Evolutionary conservation across 1,284 basidiomycete species (phyloP).

Genomic region (Marasmius sp.): DNA sequence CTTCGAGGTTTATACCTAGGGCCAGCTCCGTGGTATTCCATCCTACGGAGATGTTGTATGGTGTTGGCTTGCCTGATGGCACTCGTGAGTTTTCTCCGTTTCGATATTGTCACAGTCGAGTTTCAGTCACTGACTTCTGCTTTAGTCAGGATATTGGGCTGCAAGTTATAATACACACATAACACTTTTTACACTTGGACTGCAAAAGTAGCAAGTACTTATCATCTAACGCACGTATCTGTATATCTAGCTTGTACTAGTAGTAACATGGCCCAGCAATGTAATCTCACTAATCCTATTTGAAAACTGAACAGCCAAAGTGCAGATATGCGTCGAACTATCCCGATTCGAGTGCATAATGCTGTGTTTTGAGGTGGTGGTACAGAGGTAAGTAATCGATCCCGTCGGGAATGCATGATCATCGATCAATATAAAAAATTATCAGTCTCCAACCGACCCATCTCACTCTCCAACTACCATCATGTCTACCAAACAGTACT

Average conservation of each 20-base stretch:
- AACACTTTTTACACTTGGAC: not conserved
- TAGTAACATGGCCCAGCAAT: no score
- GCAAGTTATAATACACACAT: not conserved
- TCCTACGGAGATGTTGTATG: conserved; percentile 80
- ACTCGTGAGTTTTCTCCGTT: conserved; percentile 47
- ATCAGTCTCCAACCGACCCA: not conserved
- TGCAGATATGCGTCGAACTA: no score
- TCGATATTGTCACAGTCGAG: not conserved
- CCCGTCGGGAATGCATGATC: no score
- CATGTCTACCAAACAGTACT: conserved; percentile 36
- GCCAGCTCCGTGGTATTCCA: conserved; percentile 71
- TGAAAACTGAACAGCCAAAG: no score
- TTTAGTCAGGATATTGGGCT: conserved; percentile 5
- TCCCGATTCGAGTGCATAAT: no score
- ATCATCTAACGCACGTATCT: not conserved
- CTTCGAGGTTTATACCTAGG: conserved; percentile 62
- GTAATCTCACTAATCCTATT: no score
- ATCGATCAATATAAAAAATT: not conserved
- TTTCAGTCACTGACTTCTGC: no score
- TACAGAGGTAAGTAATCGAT: not conserved
- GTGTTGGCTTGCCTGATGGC: conserved; percentile 71
- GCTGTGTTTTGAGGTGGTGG: no score
- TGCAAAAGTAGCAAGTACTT: not conserved
- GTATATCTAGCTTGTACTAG: not conserved
- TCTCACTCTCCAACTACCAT: not conserved